Evolutionary conservation across 2,329 filamentous ascomycete species (phyloP), one percentile per base, ranked within the genome.

Genomic region (Huntiella abstrusa): DNA sequence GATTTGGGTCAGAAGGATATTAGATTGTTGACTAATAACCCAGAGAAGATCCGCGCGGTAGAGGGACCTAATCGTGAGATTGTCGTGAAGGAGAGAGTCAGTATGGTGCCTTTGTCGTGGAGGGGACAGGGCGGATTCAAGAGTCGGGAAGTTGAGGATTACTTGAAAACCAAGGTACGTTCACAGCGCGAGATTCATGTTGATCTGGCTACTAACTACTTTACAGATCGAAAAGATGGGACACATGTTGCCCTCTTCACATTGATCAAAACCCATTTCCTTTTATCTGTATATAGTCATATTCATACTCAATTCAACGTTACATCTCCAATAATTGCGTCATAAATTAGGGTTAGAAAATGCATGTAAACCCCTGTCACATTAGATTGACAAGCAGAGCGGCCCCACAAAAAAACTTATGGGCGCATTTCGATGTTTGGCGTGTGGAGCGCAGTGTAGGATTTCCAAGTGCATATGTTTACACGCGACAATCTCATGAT

Each of bases 91-190:
- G 88, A 96, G 62, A 67, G 91, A 40, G 87, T 98, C 10, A 80
- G 87, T 1, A 98, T 98, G 91, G 79, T 98, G 49, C 91, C 91
- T 3, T 60, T 96, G 51, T 87, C 85, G 7, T 98, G 91, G 91
- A 83, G 83, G 58, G 84, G 83, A 1, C 75, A 77, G 54, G 79
- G 79, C 36, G 91, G 91, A 0, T 84, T 96, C 51, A 74, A 76
- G 51, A 88, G 88, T 56, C 73, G 78, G 46, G 91, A 98, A 63
- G 83, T 96, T 41, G 85, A 94, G 55, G 86, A 83, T 5, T 98
- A 98, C 66, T 65, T 98, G 52, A 83, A 81, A 60, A 95, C 91
- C 2, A 98, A 98, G 78, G 85, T 88, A 58, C 59, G 38, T 10
- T 41, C 17, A 19, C 6, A 19, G 17, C 8, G 7, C 3, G 38